phyloP scores from a whole-genome alignment of 176 grass and related monocot genomes.

The Cenchrus purpureus region DNA sequence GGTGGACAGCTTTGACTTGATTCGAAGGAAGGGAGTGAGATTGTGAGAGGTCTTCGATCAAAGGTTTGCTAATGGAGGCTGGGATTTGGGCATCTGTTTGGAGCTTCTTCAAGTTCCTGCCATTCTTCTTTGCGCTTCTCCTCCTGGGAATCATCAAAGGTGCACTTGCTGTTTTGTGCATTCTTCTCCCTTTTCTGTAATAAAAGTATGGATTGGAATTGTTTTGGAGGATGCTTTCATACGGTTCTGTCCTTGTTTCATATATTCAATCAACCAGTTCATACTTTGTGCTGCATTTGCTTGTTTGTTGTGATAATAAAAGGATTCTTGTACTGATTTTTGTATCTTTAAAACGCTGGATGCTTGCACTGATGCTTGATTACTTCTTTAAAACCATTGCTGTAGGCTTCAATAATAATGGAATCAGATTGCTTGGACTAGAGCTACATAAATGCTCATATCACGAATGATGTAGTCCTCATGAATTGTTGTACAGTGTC shows the following conservation, averaged over 20 bases:
- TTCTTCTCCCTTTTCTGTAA: not conserved
- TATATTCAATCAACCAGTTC: not conserved
- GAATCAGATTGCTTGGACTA: not conserved
- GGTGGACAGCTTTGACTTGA: not conserved
- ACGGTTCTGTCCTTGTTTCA: not conserved
- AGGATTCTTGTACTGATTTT: not conserved
- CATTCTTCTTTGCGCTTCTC: constrained; percentile 86
- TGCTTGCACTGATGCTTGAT: constrained; percentile 10
- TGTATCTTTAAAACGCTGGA: not conserved
- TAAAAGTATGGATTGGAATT: not conserved
- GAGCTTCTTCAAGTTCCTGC: constrained; percentile 89
- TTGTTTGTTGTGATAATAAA: not conserved
- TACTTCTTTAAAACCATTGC: constrained; percentile 1
- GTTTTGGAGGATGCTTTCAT: not conserved
- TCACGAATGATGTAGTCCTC: not conserved
- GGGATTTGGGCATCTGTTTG: constrained; percentile 64
- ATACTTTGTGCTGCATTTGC: not conserved
- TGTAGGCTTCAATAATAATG: not conserved
- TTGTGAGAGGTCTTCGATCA: constrained; percentile 20
- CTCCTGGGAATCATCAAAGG: constrained; percentile 91
- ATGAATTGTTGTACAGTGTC: not conserved
- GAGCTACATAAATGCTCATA: constrained; percentile 21
- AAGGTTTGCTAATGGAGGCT: constrained; percentile 53
- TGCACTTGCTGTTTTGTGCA: constrained; percentile 23
- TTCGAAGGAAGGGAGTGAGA: constrained; percentile 1